A percentile compares a stretch with the other conserved stretches of the same genome.
These are phyloP conservation scores for Globisporangium ultimum DNA, from an alignment of 352 stramenopile genomes.

Conservation along the genomic window DNA sequence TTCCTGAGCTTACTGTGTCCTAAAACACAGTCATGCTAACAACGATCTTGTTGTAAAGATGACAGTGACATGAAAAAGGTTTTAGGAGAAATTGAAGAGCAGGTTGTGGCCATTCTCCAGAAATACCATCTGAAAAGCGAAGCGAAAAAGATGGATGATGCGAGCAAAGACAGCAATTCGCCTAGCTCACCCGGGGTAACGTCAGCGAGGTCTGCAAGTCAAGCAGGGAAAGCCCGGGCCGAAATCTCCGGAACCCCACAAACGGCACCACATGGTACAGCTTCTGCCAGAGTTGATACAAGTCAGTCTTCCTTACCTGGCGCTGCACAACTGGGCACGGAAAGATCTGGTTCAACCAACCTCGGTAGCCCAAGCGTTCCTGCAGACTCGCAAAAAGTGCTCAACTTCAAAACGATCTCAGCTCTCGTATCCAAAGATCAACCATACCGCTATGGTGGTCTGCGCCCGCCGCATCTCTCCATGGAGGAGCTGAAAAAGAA, in stretches of 20 bases:
- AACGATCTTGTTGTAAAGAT: constrained; percentile 19
- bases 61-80: constrained; percentile 73
- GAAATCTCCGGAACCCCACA: background rate
- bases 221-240: background rate
- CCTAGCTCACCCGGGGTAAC: background rate
- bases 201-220: background rate
- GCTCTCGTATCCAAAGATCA: constrained; percentile 57
- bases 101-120: constrained; percentile 63
- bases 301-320: constrained; percentile 5
- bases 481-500: constrained; percentile 80
- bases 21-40: background rate
- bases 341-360: constrained; percentile 1
- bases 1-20: background rate
- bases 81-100: constrained; percentile 73
- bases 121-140: constrained; percentile 62
- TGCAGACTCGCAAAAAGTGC: constrained; percentile 14
- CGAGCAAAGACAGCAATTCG: constrained; percentile 3
- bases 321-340: background rate
- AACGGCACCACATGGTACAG: background rate
- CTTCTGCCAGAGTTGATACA: background rate
- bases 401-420: constrained; percentile 29
- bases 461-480: constrained; percentile 66
- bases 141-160: constrained; percentile 31
- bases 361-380: background rate
- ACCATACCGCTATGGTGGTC: constrained; percentile 62